A percentile compares a stretch with the other conserved stretches of the same genome.
phyloP scores from a whole-genome alignment of 495 filamentous ascomycete genomes.

The Clohesyomyces aquaticus region DNA sequence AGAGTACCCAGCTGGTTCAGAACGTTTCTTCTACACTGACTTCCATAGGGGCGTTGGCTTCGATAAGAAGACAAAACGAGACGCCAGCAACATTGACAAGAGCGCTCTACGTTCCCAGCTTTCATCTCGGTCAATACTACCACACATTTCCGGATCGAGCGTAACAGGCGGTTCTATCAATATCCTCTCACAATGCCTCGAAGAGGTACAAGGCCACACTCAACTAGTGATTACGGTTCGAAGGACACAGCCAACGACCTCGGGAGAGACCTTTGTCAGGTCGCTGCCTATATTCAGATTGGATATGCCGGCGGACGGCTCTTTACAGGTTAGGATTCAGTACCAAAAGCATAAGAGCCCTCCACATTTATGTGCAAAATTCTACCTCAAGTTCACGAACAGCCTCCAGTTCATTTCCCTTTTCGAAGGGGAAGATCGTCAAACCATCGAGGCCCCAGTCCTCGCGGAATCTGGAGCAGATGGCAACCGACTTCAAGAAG shows the following conservation, averaged over 20 bases:
- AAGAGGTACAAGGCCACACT: slow-evolving; percentile 3
- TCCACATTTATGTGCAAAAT: not conserved
- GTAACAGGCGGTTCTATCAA: slow-evolving; percentile 1
- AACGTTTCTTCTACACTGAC: slow-evolving; percentile 49
- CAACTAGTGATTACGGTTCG: slow-evolving; percentile 16
- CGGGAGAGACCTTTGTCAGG: too few relatives aligned
- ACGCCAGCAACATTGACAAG: slow-evolving; percentile 1
- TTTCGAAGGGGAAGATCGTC: not conserved
- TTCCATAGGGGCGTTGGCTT: slow-evolving; percentile 47
- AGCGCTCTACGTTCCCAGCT: slow-evolving; percentile 34
- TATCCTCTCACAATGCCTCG: slow-evolving; percentile 23
- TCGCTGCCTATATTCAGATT: slow-evolving; percentile 35
- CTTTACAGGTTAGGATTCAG: slow-evolving; percentile 17
- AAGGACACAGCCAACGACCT: not conserved
- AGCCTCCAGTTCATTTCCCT: slow-evolving; percentile 2
- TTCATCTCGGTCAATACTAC: slow-evolving; percentile 37
- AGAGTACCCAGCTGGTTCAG: slow-evolving; percentile 42
- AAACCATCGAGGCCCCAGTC: not conserved
- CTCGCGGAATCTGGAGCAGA: too few relatives aligned
- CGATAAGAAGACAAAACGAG: not conserved
- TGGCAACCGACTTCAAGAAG: slow-evolving; percentile 16
- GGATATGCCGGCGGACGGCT: slow-evolving; percentile 37
- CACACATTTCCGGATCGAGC: slow-evolving; percentile 17
- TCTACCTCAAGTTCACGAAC: slow-evolving; percentile 26
- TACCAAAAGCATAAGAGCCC: not conserved